Conservation (phyloP, 2,329 filamentous ascomycete genomes). For the Zopfia rhizophila region DNA sequence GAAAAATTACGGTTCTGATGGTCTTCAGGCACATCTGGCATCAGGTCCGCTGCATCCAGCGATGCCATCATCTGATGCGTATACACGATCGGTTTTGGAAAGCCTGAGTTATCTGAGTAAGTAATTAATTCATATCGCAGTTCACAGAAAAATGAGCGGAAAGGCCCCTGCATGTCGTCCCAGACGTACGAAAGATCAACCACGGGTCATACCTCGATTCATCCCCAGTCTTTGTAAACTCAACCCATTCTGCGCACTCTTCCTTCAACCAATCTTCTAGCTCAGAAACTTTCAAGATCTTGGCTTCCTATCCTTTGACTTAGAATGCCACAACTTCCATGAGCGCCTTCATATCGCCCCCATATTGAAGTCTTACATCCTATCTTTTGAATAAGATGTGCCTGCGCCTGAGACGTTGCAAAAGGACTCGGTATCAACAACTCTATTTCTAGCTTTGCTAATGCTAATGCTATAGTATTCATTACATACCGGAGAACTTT, state of each 20-base stretch:
- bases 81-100: constrained; percentile 25
- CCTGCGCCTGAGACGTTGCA: background rate
- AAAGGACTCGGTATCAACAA: background rate
- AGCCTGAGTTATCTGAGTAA: constrained; percentile 3
- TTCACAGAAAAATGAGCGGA: too few species aligned
- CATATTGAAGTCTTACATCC: constrained; percentile 19
- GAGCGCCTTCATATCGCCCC: constrained; percentile 11
- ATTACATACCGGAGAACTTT: constrained; percentile 27
- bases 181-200: constrained; percentile 51
- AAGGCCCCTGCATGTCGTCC: too few species aligned
- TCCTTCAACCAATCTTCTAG: constrained; percentile 7
- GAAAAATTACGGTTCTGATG: constrained; percentile 5
- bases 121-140: constrained; percentile 31
- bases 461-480: constrained; percentile 19
- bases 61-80: constrained; percentile 26
- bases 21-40: constrained; percentile 15
- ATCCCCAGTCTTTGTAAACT: constrained; percentile 27
- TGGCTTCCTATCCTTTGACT: constrained; percentile 1
- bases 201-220: constrained; percentile 31
- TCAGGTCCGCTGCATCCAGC: constrained; percentile 14
- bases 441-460: constrained; percentile 19
- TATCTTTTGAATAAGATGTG: constrained; percentile 2
- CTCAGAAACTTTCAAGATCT: constrained; percentile 10
- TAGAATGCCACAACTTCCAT: constrained; percentile 21
- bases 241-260: constrained; percentile 30